Evolutionary conservation across 2,329 filamentous ascomycete species (phyloP).

Genomic region (Tolypocladium nubicola): DNA sequence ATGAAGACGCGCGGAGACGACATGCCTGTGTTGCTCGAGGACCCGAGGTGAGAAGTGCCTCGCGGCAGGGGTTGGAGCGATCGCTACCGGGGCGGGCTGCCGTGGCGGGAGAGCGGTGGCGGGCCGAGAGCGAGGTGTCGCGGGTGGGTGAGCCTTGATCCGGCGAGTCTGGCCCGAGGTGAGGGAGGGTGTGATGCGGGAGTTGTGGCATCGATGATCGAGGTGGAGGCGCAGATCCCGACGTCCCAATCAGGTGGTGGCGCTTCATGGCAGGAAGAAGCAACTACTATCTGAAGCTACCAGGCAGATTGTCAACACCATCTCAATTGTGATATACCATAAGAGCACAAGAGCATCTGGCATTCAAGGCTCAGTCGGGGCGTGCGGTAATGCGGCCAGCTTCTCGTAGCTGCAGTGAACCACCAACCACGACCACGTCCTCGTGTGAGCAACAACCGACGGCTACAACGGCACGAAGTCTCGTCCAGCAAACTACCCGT

Average conservation of each 20-base stretch:
- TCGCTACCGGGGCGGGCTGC: background rate
- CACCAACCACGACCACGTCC: no score
- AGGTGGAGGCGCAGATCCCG: background rate
- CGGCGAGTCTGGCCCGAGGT: background rate
- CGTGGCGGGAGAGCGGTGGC: background rate
- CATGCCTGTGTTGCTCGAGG: conserved; percentile 9
- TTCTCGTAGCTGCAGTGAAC: no score
- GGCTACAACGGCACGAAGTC: no score
- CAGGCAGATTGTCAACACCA: no score
- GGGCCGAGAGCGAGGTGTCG: background rate
- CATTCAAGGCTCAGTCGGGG: no score
- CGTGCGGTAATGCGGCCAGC: no score
- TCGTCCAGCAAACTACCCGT: no score
- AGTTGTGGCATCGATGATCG: background rate
- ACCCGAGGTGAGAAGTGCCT: background rate
- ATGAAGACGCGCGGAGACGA: conserved; percentile 65
- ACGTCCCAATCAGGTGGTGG: background rate
- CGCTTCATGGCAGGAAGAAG: no score
- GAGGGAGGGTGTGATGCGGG: background rate
- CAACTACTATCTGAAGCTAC: no score
- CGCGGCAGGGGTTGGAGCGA: background rate
- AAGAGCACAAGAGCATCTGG: no score
- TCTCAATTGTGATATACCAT: no score
- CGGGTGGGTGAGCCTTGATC: background rate
- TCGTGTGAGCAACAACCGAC: no score